Conservation (phyloP, 345 rosid species). For the Salix koriyanagi region DNA sequence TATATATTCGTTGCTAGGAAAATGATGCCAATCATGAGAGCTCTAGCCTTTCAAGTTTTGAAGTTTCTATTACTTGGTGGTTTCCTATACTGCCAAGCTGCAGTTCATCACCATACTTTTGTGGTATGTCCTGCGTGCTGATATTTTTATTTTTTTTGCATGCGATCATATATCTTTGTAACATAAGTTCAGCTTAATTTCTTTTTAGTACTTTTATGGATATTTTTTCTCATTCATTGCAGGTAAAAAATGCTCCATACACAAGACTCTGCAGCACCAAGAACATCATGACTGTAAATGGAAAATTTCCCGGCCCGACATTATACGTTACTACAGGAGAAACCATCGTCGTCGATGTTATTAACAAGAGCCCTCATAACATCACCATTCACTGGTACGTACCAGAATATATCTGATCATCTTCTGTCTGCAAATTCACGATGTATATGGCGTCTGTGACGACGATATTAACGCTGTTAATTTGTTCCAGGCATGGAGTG, state of each 20-base stretch:
- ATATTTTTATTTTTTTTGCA: too few relatives aligned
- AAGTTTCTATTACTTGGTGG: conserved; percentile 2
- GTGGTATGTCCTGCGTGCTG: neutral
- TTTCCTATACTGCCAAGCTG: conserved; percentile 12
- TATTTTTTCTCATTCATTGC: neutral
- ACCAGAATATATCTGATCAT: neutral
- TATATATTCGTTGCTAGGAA: neutral
- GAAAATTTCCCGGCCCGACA: conserved; percentile 31
- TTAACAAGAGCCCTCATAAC: conserved; percentile 21
- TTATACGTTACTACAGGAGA: conserved; percentile 20
- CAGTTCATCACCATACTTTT: conserved; percentile 6
- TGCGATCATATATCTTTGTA: too few relatives aligned
- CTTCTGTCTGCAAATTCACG: neutral
- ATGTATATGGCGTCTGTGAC: too few relatives aligned
- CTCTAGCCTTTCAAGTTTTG: neutral
- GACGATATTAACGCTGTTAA: neutral
- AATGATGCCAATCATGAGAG: neutral
- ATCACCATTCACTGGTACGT: conserved; percentile 34
- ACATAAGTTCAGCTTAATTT: too few relatives aligned
- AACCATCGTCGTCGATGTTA: conserved; percentile 24
- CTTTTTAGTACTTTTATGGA: too few relatives aligned
- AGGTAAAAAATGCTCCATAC: conserved; percentile 12
- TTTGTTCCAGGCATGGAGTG: conserved; percentile 36
- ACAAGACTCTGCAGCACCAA: conserved; percentile 19
- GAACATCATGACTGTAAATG: conserved; percentile 30